phyloP scores from a whole-genome alignment of 768 basidiomycete species.

The Pleurotus tuoliensis region DNA sequence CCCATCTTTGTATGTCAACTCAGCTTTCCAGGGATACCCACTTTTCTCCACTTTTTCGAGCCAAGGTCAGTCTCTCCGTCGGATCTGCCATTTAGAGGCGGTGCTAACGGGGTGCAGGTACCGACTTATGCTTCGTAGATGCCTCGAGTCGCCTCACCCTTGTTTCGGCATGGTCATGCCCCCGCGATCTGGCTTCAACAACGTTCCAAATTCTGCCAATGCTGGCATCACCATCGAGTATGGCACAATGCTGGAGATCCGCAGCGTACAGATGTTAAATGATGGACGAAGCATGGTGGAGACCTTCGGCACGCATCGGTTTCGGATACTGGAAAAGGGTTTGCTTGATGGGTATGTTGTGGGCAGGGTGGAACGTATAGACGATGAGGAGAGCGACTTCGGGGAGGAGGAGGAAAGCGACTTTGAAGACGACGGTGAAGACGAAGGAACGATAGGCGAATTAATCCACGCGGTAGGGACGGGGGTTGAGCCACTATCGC shows the following conservation, averaged over 20 bases:
- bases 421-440: background rate
- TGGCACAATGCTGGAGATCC: slow-evolving; percentile 93
- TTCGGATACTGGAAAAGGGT: slow-evolving; percentile 82
- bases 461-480: background rate
- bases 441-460: background rate
- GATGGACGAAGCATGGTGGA: slow-evolving; percentile 88
- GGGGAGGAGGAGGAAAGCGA: background rate
- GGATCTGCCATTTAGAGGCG: background rate
- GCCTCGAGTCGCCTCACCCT: slow-evolving; percentile 72
- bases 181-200: slow-evolving; percentile 24
- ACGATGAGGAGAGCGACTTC: slow-evolving; percentile 8
- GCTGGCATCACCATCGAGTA: slow-evolving; percentile 53
- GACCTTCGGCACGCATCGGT: slow-evolving; percentile 63
- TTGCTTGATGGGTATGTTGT: slow-evolving; percentile 88
- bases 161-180: slow-evolving; percentile 94
- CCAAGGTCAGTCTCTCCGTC: slow-evolving; percentile 49
- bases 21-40: slow-evolving; percentile 89
- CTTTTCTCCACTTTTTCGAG: slow-evolving; percentile 89
- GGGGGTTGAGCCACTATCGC: background rate
- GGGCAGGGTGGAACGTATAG: slow-evolving; percentile 60
- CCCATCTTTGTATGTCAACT: slow-evolving; percentile 91
- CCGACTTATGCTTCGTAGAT: slow-evolving; percentile 95
- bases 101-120: slow-evolving; percentile 42
- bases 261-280: slow-evolving; percentile 77
- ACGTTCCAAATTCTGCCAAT: slow-evolving; percentile 30